Evolutionary conservation across 768 basidiomycete genomes (phyloP).

Genomic region (Xerocomellus dryophilus): DNA sequence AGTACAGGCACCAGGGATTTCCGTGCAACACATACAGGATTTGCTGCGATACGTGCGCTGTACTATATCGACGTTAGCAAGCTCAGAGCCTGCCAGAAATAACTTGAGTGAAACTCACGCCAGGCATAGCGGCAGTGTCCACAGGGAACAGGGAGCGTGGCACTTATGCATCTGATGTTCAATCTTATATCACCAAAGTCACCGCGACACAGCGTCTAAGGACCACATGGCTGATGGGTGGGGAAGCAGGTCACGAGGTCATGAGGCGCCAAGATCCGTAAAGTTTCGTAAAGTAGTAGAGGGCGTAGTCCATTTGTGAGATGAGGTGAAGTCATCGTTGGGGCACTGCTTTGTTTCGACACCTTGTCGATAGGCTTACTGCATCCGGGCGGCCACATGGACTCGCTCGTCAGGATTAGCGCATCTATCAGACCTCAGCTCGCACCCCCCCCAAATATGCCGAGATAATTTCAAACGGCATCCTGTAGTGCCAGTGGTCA

Average conservation of each 20-base stretch:
- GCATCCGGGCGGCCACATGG: background rate
- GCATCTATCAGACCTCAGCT: background rate
- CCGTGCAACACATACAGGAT: conserved; percentile 42
- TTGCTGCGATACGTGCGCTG: conserved; percentile 51
- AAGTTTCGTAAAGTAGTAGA: background rate
- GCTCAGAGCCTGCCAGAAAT: background rate
- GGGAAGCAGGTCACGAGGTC: conserved; percentile 2
- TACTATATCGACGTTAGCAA: conserved; percentile 38
- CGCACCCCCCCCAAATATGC: background rate
- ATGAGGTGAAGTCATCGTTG: background rate
- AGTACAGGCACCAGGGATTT: background rate
- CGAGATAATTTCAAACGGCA: background rate
- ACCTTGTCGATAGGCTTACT: too few relatives aligned
- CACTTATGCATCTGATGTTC: background rate
- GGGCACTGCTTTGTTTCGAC: too few relatives aligned
- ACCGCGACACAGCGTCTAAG: background rate
- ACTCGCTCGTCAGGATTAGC: background rate
- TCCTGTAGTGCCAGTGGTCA: background rate
- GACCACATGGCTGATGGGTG: conserved; percentile 6
- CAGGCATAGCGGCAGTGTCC: conserved; percentile 19
- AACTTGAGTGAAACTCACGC: conserved; percentile 15
- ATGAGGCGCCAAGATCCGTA: conserved; percentile 1
- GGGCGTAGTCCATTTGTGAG: background rate
- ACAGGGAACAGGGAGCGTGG: background rate
- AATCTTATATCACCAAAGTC: conserved; percentile 14